Evolutionary conservation across 176 grass and related monocot genomes (phyloP), one percentile per base, ranked within the genome.

Genomic region (Carex cristatella): DNA sequence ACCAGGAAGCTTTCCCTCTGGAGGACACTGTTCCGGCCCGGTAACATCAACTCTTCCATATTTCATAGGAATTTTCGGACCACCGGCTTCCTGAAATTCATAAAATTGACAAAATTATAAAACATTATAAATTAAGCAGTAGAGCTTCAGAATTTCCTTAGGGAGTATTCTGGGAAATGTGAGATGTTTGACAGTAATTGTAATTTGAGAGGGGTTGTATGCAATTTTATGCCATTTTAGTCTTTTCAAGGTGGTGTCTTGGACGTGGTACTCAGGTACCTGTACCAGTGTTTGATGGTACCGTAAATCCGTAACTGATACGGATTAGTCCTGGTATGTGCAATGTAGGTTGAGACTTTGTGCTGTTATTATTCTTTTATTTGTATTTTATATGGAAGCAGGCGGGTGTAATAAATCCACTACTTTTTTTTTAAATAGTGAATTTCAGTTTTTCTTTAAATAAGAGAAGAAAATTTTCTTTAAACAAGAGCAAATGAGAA

Each of bases 1-100:
- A 99, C 96, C 96, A 86, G 96, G 96, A 94, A 99, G 96, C 73
- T 90, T 95, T n/a, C 93, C 93, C 49, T 99, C 96, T 13, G 89
- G 85, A 10, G 96, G 96, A 84, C 93, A 99, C 85, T 99, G 93
- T 38, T 95, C 96, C 84, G 96, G 93, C 64, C 93, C 91, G 49
- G 86, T 92, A n/a, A 94, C 96, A 90, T 99, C 96, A 81, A 83
- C 74, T 51, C 93, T 92, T 71, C 93, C 96, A 80, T 99, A 94
- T 63, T 92, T 95, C 91, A 95, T 95, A 59, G 93, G 90, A 87
- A 99, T 82, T 86, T 94, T 93, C 61, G 96, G 96, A 14, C 96
- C 93, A 87, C 93, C 93, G 75, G 93, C 90, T 92, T 95, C 96
- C 93, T 95, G 65, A 7, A 83, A 83, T 69, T 63, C 19, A 76